Evolutionary conservation across 2,329 filamentous ascomycete genomes (phyloP).

Genomic region (Clonostachys solani): DNA sequence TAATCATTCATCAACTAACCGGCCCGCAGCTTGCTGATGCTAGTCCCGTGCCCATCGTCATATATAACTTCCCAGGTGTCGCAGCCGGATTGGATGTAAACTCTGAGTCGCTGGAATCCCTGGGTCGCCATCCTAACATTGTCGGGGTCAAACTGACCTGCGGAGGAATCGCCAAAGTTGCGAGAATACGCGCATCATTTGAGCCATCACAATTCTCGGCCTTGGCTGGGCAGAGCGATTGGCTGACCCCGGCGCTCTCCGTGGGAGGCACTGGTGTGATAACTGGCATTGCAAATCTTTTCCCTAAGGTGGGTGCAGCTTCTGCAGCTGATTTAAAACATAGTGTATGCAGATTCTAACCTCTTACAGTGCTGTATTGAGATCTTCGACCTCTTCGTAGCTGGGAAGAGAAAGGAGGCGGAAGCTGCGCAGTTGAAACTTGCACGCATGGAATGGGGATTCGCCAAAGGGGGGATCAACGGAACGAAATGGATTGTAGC

Average conservation of each 20-base stretch:
- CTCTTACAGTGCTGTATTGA: constrained; percentile 31
- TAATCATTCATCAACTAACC: no score
- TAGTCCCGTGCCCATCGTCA: constrained; percentile 58
- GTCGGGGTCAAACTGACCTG: constrained; percentile 70
- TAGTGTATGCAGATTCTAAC: no score
- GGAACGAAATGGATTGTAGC: constrained; percentile 56
- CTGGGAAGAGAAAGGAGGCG: constrained; percentile 42
- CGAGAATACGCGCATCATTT: constrained; percentile 49
- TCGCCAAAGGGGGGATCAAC: constrained; percentile 55
- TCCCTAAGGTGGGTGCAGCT: constrained; percentile 42
- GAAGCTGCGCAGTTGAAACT: constrained; percentile 44
- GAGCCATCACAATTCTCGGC: constrained; percentile 53
- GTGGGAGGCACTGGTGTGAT: constrained; percentile 57
- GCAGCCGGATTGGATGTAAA: constrained; percentile 64
- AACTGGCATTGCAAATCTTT: constrained; percentile 60
- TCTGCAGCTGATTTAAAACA: constrained; percentile 13
- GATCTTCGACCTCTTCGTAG: constrained; percentile 41
- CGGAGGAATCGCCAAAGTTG: constrained; percentile 70
- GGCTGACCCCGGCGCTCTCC: constrained; percentile 57
- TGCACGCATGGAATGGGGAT: constrained; percentile 49
- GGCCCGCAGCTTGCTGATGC: constrained; percentile 35
- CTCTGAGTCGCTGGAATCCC: constrained; percentile 56
- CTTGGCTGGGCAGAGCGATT: constrained; percentile 71
- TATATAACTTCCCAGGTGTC: constrained; percentile 71
- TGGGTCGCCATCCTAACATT: constrained; percentile 59